Evolutionary conservation across 139 green algal species (phyloP), one percentile per base, ranked within the genome.

Genomic region (Coccomyxa sp.): DNA sequence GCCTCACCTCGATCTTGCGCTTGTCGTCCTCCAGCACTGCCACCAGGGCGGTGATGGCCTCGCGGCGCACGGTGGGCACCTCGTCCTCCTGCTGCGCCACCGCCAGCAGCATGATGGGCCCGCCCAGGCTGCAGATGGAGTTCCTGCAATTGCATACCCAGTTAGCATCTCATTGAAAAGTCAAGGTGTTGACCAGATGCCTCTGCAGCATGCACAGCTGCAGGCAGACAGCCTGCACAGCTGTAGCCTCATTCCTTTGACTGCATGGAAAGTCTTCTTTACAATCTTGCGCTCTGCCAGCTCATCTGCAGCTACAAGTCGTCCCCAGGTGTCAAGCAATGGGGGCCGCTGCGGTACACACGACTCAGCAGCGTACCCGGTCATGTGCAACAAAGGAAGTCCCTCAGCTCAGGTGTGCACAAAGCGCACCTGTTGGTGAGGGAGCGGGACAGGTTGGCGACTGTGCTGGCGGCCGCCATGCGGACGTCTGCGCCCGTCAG

Each of bases 381-480:
- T n/a, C n/a, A n/a, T n/a, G n/a, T n/a, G n/a, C n/a, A n/a, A n/a
- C n/a, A n/a, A n/a, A n/a, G n/a, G n/a, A n/a, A n/a, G n/a, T n/a
- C n/a, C n/a, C n/a, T n/a, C n/a, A n/a, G n/a, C n/a, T n/a, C n/a
- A n/a, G n/a, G n/a, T n/a, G n/a, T n/a, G n/a, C n/a, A n/a, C n/a
- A n/a, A n/a, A n/a, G n/a, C n/a, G 64, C 29, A 72, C 64, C 64
- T 72, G 7, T 72, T 72, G 64, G 64, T 36, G 10, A 36, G 31
- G 6, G 29, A 72, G 31, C 29, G 64, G 31, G 70, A 74, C 68
- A 72, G 68, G 68, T 72, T 72, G 68, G 68, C 68, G 2, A 72
- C 14, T 10, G 68, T 72, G 68, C n/a, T 36, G n/a, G 68, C 68
- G 31, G n/a, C 68, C 24, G 68, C 22, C 68, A 35, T 36, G 24